Base-by-base conservation (phyloP, 352 stramenopile genomes). In the Phytophthora citricola region DNA sequence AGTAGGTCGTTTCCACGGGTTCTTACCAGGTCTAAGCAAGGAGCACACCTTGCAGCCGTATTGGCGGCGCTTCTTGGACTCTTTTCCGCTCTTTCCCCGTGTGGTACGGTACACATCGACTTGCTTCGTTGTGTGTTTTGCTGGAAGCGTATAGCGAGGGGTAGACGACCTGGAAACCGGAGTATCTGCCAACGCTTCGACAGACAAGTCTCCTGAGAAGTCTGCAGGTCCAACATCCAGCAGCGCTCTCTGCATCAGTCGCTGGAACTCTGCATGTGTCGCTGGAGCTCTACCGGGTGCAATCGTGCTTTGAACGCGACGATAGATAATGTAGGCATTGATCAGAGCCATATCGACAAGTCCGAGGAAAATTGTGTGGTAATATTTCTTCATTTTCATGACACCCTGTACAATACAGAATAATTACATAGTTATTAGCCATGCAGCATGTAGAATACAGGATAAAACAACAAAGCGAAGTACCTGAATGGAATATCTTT, bases 341-440 rank as follows among this genome's bases (percentile, higher is more conserved):
- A 47, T 22, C 3, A 57, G 27, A 3, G 51, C 38, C 51, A 58
- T 58, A 22, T 58, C 51, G 6, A 58, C 31, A 10, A 53, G 4
- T 3, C 54, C 43, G 6, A 53, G 32, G 12, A 62, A 62, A 27
- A 62, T 46, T 2, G 41, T 46, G 29, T 38, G 41, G 8, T 62
- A 62, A 15, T 62, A 62, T 15, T 62, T 62, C 43, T n/a, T 46
- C 43, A 53, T 60, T 15, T 60, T 60, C 51, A 58, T 47, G 1
- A 11, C 39, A 7, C 51, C 6, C 51, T 58, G 51, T 58, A 48
- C 14, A 17, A 58, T 39, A 40, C 51, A 49, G 39, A 11, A 46
- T 49, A 55, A 20, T 20, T 20, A 20, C 17, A 20, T 20, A 20
- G 17, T 20, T 20, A 20, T 20, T 20, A 20, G 17, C 17, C 17